A percentile compares a stretch with the other conserved stretches of the same genome.
Conservation (phyloP, 495 filamentous ascomycete genomes). For the Neurospora hispaniola region DNA sequence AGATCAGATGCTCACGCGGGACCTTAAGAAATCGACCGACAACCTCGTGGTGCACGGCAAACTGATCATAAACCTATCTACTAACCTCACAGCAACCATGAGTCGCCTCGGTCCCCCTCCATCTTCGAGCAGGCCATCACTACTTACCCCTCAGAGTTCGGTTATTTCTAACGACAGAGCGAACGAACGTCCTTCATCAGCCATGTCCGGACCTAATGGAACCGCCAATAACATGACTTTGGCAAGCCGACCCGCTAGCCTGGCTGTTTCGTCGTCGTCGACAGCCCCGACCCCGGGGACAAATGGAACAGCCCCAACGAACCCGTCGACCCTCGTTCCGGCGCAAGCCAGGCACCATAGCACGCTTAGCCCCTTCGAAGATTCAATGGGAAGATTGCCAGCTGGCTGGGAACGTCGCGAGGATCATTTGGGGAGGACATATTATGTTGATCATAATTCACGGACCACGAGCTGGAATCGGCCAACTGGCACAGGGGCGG, state of each 20-base stretch:
- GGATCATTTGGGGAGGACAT: constrained; percentile 93
- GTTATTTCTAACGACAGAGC: constrained; percentile 20
- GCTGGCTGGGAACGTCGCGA: constrained; percentile 94
- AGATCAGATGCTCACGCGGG: constrained; percentile 93
- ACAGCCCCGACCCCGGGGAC: constrained; percentile 24
- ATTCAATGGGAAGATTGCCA: constrained; percentile 82
- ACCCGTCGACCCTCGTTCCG: constrained; percentile 3
- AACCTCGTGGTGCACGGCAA: constrained; percentile 97
- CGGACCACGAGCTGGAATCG: constrained; percentile 92
- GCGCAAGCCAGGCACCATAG: constrained; percentile 28
- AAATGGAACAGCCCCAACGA: constrained; percentile 20
- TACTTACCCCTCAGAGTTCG: constrained; percentile 29
- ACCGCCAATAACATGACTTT: constrained; percentile 17
- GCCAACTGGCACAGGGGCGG: constrained; percentile 69
- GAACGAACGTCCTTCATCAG: constrained; percentile 33
- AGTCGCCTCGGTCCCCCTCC: constrained; percentile 14
- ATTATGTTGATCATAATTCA: constrained; percentile 98
- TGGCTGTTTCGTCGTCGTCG: constrained; percentile 26
- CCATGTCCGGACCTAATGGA: constrained; percentile 35
- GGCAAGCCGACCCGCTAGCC: constrained; percentile 28
- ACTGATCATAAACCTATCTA: constrained; percentile 89
- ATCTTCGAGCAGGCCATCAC: constrained; percentile 31
- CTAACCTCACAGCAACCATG: constrained; percentile 51
- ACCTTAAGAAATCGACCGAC: constrained; percentile 96
- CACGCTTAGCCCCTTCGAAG: constrained; percentile 87